These are phyloP conservation scores for Xerocomus nothofagi DNA, from an alignment of 1,284 basidiomycete species.

Conservation along the genomic window DNA sequence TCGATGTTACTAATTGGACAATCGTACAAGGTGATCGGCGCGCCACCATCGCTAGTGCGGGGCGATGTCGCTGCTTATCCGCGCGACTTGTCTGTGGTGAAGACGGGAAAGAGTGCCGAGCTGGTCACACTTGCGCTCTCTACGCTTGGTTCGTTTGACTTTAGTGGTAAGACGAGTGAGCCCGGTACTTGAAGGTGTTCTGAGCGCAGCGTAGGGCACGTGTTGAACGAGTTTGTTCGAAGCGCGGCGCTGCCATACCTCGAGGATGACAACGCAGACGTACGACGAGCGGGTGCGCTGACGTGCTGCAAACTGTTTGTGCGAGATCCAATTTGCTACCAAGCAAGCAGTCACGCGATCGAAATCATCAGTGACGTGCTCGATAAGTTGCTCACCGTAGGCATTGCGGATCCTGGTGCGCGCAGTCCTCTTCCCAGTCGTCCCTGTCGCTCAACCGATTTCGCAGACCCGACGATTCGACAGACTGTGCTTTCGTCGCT, in stretches of 20 bases:
- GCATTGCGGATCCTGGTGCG: conserved; percentile 94
- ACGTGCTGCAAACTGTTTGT: conserved; percentile 93
- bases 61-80: conserved; percentile 51
- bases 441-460: conserved; percentile 2
- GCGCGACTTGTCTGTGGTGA: conserved; percentile 54
- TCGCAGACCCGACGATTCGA: conserved; percentile 78
- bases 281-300: conserved; percentile 87
- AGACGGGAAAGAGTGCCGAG: conserved; percentile 65
- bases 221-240: conserved; percentile 95
- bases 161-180: conserved; percentile 63
- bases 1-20: conserved; percentile 82
- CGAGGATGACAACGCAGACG: conserved; percentile 89
- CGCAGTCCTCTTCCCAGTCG: neutral
- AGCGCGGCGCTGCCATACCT: conserved; percentile 91
- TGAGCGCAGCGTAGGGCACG: conserved; percentile 62
- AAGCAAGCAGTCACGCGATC: conserved; percentile 95
- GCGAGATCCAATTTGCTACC: conserved; percentile 94
- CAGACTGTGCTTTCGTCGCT: conserved; percentile 85
- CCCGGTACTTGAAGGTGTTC: conserved; percentile 1
- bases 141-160: conserved; percentile 93
- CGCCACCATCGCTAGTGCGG: conserved; percentile 58
- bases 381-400: conserved; percentile 95
- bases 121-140: conserved; percentile 83
- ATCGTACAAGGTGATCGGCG: conserved; percentile 83
- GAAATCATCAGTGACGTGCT: conserved; percentile 98